These are phyloP conservation scores for Phytophthora citricola DNA, from an alignment of 352 stramenopile genomes.

Conservation along the genomic window DNA sequence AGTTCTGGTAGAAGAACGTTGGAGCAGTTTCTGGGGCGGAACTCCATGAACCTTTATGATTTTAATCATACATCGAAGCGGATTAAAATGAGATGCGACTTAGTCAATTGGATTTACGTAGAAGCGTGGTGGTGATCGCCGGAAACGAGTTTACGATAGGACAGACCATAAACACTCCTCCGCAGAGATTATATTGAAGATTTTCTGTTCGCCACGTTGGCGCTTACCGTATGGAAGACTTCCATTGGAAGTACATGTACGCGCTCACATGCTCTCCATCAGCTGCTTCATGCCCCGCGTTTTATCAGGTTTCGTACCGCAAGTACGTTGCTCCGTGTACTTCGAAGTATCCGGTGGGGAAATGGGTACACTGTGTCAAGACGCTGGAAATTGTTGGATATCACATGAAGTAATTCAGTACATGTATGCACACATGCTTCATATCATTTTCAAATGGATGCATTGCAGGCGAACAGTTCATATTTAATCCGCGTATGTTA, in stretches of 20 bases:
- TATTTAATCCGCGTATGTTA: constrained; percentile 66
- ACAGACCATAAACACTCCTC: neutral
- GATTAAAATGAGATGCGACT: too few relatives aligned
- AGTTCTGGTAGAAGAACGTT: too few relatives aligned
- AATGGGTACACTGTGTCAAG: too few relatives aligned
- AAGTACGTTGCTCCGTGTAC: neutral
- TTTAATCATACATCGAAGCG: too few relatives aligned
- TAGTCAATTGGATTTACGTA: neutral
- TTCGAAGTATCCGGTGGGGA: neutral
- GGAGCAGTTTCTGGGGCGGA: too few relatives aligned
- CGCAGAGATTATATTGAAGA: neutral
- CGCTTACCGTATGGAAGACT: too few relatives aligned
- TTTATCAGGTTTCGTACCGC: neutral
- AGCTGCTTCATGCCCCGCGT: too few relatives aligned
- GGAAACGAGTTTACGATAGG: neutral
- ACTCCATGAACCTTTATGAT: too few relatives aligned
- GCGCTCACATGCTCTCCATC: neutral
- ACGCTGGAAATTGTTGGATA: constrained; percentile 11
- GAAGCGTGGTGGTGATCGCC: neutral
- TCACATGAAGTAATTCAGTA: neutral
- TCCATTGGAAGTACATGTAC: too few relatives aligned
- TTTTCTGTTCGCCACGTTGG: constrained; percentile 6
- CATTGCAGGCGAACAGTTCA: constrained; percentile 8
- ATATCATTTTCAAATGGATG: neutral
- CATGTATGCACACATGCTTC: too few relatives aligned